These are phyloP conservation scores for Knoxia roxburghii DNA, from an alignment of 257 asterid genomes.

Conservation along the genomic window DNA sequence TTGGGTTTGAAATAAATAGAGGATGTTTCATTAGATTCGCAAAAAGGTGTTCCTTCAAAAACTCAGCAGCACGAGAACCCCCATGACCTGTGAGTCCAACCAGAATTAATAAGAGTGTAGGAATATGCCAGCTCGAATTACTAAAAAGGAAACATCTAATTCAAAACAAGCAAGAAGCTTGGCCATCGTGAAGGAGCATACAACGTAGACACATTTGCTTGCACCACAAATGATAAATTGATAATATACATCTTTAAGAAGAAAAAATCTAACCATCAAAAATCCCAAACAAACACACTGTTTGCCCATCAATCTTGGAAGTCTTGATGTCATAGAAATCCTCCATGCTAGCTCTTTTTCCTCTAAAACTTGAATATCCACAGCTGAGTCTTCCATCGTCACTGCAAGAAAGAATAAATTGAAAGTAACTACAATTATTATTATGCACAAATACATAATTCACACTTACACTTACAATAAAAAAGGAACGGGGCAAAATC, in stretches of 20 bases:
- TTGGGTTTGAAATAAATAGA: slow-evolving; percentile 54
- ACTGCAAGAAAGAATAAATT: slow-evolving; percentile 46
- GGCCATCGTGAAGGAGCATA: not conserved
- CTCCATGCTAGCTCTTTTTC: slow-evolving; percentile 96
- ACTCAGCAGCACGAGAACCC: slow-evolving; percentile 97
- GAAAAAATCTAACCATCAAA: slow-evolving; percentile 84
- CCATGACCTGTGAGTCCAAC: slow-evolving; percentile 79
- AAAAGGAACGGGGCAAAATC: not conserved
- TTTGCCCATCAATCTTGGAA: slow-evolving; percentile 59
- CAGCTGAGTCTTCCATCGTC: slow-evolving; percentile 80
- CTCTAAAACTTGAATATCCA: slow-evolving; percentile 95
- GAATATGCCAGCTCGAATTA: not conserved
- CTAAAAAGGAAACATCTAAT: not conserved
- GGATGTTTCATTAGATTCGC: slow-evolving; percentile 88
- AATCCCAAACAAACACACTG: slow-evolving; percentile 87
- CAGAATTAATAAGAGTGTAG: slow-evolving; percentile 13
- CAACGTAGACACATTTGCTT: not conserved
- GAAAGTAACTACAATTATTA: slow-evolving; percentile 11
- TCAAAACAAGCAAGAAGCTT: not conserved
- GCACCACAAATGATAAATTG: not conserved
- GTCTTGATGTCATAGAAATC: slow-evolving; percentile 87
- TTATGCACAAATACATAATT: not conserved
- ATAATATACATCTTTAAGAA: too few relatives aligned
- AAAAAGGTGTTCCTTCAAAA: slow-evolving; percentile 87
- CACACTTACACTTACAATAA: not conserved